These are phyloP conservation scores for Psidium friedrichsthalianum DNA, from an alignment of 345 rosid genomes.

Conservation along the genomic window DNA sequence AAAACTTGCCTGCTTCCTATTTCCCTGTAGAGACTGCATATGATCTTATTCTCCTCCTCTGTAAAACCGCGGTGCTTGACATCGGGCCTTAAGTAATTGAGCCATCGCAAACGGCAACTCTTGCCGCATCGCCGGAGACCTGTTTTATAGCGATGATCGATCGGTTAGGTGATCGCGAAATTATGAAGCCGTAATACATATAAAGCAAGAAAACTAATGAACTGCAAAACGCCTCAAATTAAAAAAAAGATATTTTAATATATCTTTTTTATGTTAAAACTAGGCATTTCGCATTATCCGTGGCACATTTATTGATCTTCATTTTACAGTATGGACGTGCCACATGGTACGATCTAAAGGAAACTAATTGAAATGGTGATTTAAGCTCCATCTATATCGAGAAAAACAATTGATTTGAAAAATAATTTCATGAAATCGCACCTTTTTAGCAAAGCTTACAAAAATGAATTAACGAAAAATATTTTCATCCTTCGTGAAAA, in stretches of 20 bases:
- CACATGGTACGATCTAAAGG: not conserved
- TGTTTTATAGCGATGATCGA: not conserved
- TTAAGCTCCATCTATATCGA: too few relatives aligned
- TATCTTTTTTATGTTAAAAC: not conserved
- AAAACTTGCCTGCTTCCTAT: constrained; percentile 41
- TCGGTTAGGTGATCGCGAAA: not conserved
- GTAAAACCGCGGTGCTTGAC: constrained; percentile 57
- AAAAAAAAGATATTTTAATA: not conserved
- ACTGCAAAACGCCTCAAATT: not conserved
- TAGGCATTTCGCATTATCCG: not conserved
- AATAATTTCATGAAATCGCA: too few relatives aligned
- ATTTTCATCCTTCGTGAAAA: too few relatives aligned
- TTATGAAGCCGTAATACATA: not conserved
- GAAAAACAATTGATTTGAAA: too few relatives aligned
- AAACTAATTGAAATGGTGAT: not conserved
- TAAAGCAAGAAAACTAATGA: not conserved
- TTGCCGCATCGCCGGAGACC: constrained; percentile 49
- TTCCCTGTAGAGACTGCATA: constrained; percentile 32
- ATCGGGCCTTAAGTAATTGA: constrained; percentile 48
- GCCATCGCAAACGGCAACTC: constrained; percentile 57
- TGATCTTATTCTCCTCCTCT: constrained; percentile 40
- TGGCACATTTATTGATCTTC: not conserved
- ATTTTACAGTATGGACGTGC: not conserved
- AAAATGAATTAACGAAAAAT: too few relatives aligned
- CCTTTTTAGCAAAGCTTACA: too few relatives aligned